Conservation (phyloP, 495 filamentous ascomycete species). For the Penicillium diatomitis region DNA sequence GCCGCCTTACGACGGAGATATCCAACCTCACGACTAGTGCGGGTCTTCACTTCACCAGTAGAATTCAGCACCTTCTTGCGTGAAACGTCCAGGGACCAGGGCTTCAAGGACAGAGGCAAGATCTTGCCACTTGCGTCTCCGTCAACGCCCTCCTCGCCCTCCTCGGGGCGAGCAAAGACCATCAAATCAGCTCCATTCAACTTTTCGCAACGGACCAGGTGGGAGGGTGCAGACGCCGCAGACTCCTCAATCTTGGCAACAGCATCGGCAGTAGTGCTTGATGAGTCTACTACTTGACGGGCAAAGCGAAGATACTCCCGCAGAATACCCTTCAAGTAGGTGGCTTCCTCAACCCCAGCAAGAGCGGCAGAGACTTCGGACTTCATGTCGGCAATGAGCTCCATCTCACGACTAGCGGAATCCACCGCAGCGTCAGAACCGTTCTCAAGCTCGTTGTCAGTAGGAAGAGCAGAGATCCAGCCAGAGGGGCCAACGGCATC, state of each 20-base stretch:
- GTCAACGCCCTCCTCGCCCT: conserved; percentile 26
- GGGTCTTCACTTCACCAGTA: conserved; percentile 48
- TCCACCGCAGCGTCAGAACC: conserved; percentile 41
- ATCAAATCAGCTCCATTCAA: conserved; percentile 37
- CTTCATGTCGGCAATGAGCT: conserved; percentile 54
- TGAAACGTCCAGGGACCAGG: conserved; percentile 50
- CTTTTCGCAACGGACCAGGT: conserved; percentile 29
- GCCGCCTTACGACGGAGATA: conserved; percentile 62
- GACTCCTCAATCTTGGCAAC: conserved; percentile 7
- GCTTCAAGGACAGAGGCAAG: conserved; percentile 63
- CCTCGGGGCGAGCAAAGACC: conserved; percentile 24
- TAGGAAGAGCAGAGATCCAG: conserved; percentile 55
- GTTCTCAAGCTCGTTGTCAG: conserved; percentile 11
- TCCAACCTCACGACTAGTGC: conserved; percentile 61
- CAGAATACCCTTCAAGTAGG: conserved; percentile 56
- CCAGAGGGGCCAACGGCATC: conserved; percentile 78
- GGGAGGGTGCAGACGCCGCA: conserved; percentile 7
- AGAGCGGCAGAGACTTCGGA: conserved; percentile 67
- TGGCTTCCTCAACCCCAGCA: conserved; percentile 66
- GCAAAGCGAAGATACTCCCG: conserved; percentile 62
- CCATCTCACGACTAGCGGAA: conserved; percentile 47
- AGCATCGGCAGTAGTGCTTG: conserved; percentile 4
- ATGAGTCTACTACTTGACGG: conserved; percentile 28
- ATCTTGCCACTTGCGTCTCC: conserved; percentile 32
- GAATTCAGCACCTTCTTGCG: conserved; percentile 32